These are phyloP conservation scores for Kandelia obovata DNA, from an alignment of 345 rosid genomes.

Conservation along the genomic window DNA sequence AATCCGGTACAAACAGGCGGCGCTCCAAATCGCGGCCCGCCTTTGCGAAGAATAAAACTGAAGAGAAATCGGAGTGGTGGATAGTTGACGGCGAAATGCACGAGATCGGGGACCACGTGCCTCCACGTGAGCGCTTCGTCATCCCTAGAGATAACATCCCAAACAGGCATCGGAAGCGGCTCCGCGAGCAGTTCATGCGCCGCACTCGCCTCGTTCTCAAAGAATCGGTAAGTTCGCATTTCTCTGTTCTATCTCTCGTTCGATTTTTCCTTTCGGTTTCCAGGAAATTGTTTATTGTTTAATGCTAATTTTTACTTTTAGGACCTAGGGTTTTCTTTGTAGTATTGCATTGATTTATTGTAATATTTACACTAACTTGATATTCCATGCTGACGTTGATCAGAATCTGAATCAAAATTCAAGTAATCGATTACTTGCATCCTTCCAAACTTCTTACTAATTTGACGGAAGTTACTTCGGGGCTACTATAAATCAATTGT, in stretches of 20 bases:
- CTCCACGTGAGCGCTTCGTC: slow-evolving; percentile 91
- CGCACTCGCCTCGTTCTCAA: slow-evolving; percentile 93
- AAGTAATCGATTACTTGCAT: too few relatives aligned
- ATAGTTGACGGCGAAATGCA: slow-evolving; percentile 92
- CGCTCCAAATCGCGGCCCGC: slow-evolving; percentile 45
- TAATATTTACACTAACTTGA: too few relatives aligned
- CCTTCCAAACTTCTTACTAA: too few relatives aligned
- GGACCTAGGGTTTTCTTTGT: too few relatives aligned
- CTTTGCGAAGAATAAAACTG: slow-evolving; percentile 38
- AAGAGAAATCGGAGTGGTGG: slow-evolving; percentile 41
- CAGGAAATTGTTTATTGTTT: background rate
- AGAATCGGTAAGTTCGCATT: slow-evolving; percentile 54
- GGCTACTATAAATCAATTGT: too few relatives aligned
- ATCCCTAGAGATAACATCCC: slow-evolving; percentile 92
- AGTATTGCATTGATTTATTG: too few relatives aligned
- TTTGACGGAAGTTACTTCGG: too few relatives aligned
- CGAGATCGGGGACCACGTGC: slow-evolving; percentile 92
- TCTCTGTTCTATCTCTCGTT: too few relatives aligned
- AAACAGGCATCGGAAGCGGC: slow-evolving; percentile 87
- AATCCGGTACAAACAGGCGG: slow-evolving; percentile 51
- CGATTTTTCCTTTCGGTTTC: too few relatives aligned
- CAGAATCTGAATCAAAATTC: too few relatives aligned
- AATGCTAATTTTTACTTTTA: too few relatives aligned
- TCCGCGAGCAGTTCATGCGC: slow-evolving; percentile 97
- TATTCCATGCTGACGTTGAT: too few relatives aligned